These are phyloP conservation scores for Naganishia sp. DNA, from an alignment of 1,284 basidiomycete species.

Conservation along the genomic window DNA sequence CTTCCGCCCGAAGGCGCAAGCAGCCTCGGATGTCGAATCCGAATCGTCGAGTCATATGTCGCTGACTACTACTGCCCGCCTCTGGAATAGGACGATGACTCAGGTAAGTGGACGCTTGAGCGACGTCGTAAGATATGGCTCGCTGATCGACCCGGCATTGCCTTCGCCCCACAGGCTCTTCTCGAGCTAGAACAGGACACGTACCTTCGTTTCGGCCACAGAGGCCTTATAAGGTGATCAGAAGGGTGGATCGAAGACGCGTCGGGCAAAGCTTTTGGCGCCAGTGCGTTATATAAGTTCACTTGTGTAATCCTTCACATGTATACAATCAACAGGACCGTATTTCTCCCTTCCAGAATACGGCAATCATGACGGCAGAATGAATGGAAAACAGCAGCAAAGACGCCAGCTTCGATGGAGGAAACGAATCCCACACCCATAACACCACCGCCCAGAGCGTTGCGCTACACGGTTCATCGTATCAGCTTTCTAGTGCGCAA, in stretches of 20 bases:
- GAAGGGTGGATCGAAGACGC: neutral
- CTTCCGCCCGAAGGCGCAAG: no score
- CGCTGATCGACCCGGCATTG: no score
- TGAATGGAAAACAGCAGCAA: slow-evolving; percentile 1
- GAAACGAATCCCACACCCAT: slow-evolving; percentile 21
- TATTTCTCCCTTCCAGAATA: slow-evolving; percentile 14
- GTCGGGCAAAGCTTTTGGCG: neutral
- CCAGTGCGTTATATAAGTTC: no score
- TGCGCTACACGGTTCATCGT: neutral
- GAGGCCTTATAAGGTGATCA: slow-evolving; percentile 13
- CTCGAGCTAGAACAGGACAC: slow-evolving; percentile 16
- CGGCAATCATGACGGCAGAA: neutral
- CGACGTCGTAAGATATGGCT: neutral
- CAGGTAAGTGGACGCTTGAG: neutral
- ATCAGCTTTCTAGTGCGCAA: neutral
- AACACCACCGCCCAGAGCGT: slow-evolving; percentile 7
- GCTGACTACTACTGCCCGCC: neutral
- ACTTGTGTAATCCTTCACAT: no score
- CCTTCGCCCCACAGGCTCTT: neutral
- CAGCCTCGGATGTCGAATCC: neutral
- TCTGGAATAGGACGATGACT: slow-evolving; percentile 12
- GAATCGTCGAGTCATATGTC: no score
- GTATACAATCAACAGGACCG: neutral
- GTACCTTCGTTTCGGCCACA: slow-evolving; percentile 13
- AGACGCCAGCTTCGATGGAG: slow-evolving; percentile 2